phyloP scores from a whole-genome alignment of 352 stramenopile genomes.

The Phytophthora aleatoria region DNA sequence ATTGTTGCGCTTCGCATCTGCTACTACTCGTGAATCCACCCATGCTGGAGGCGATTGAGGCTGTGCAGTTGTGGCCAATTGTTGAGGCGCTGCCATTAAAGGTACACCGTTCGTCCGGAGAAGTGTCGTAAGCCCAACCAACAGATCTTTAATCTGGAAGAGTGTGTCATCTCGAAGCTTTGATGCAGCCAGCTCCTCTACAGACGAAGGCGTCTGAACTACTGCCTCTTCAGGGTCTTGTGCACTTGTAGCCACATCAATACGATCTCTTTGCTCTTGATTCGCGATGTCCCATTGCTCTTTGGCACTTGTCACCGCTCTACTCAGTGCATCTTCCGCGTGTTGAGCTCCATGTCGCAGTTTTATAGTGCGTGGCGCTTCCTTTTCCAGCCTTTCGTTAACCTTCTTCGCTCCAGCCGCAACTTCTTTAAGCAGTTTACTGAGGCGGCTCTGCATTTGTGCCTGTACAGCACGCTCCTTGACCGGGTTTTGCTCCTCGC shows the following conservation, averaged over 20 bases:
- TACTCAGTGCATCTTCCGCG: constrained; percentile 25
- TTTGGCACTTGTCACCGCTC: constrained; percentile 31
- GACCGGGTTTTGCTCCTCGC: constrained; percentile 64
- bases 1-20: constrained; percentile 14
- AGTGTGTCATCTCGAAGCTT: constrained; percentile 47
- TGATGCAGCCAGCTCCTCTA: constrained; percentile 18
- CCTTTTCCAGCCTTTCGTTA: constrained; percentile 33
- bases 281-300: constrained; percentile 19
- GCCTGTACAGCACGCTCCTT: constrained; percentile 47
- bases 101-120: constrained; percentile 19
- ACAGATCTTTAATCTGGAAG: constrained; percentile 64
- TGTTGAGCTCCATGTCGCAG: constrained; percentile 20
- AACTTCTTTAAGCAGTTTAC: constrained; percentile 42
- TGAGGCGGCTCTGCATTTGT: constrained; percentile 45
- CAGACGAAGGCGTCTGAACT: not conserved
- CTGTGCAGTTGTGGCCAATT: not conserved
- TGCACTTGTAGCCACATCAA: not conserved
- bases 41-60: not conserved
- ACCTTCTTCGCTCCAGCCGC: constrained; percentile 38
- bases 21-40: not conserved
- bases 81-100: constrained; percentile 2
- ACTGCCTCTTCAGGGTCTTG: constrained; percentile 3
- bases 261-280: constrained; percentile 21
- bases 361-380: constrained; percentile 22
- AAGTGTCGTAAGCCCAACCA: constrained; percentile 43